Percentiles rank a stretch among this genome's conserved stretches.
Conservation (phyloP, 495 filamentous ascomycete species). For the Wilcoxina mikolae region DNA sequence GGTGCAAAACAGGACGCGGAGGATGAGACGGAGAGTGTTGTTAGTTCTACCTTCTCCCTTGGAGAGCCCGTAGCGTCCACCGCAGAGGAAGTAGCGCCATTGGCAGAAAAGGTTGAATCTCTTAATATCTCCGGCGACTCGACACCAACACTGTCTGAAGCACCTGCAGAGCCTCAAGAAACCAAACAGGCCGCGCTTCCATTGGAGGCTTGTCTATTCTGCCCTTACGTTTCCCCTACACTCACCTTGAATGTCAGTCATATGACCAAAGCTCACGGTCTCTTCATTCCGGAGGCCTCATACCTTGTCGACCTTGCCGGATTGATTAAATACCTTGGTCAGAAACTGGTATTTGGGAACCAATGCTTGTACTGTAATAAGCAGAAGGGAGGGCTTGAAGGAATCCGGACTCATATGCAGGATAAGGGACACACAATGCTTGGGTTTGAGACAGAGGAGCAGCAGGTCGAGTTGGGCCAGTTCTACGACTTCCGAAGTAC, state of each 20-base stretch:
- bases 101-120: constrained; percentile 55
- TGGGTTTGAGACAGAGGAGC: constrained; percentile 72
- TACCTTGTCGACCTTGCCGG: constrained; percentile 72
- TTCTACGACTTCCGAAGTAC: constrained; percentile 95
- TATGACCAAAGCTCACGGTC: constrained; percentile 83
- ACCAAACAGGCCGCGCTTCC: constrained; percentile 30
- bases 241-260: constrained; percentile 61
- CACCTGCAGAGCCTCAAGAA: constrained; percentile 14
- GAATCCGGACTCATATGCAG: constrained; percentile 86
- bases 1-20: constrained; percentile 31
- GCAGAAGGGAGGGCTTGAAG: constrained; percentile 52
- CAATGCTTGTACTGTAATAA: constrained; percentile 78
- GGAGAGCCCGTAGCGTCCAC: constrained; percentile 56
- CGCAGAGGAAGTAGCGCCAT: constrained; percentile 32
- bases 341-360: constrained; percentile 61
- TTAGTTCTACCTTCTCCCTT: constrained; percentile 82
- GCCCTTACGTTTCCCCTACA: constrained; percentile 61
- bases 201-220: constrained; percentile 72
- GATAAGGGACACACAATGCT: constrained; percentile 96
- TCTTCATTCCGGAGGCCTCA: constrained; percentile 83
- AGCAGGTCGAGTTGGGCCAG: constrained; percentile 90
- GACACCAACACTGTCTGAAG: constrained; percentile 31
- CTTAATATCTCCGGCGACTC: constrained; percentile 52
- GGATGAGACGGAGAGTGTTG: constrained; percentile 68
- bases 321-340: constrained; percentile 56